Conservation (phyloP, 148 eudicot species). For the Persicaria tinctoria region DNA sequence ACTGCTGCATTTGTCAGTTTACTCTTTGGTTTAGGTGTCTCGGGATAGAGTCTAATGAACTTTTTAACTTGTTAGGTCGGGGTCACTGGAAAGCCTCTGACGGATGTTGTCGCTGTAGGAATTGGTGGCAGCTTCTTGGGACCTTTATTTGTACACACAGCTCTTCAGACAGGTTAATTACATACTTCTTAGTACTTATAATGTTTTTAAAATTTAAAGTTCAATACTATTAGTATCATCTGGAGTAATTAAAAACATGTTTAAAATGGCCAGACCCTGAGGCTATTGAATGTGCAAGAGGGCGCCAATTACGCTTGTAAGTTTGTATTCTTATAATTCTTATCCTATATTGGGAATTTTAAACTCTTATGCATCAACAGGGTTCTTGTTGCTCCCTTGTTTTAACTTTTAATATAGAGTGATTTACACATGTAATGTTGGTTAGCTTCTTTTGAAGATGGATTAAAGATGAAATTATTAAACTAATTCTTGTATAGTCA, state of each 20-base stretch:
- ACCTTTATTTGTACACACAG: conserved; percentile 95
- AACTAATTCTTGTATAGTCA: neutral
- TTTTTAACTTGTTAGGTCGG: conserved; percentile 50
- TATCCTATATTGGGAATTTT: conserved; percentile 3
- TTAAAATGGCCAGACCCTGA: conserved; percentile 47
- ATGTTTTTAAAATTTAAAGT: neutral
- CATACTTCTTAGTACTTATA: neutral
- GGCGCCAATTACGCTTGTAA: conserved; percentile 96
- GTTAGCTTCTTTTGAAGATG: neutral
- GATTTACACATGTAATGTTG: neutral
- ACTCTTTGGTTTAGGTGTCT: conserved; percentile 5
- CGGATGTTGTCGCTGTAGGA: conserved; percentile 76
- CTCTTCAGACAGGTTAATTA: conserved; percentile 89
- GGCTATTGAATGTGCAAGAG: conserved; percentile 63
- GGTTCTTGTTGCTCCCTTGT: neutral
- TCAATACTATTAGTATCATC: neutral
- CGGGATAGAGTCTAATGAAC: neutral
- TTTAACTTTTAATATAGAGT: neutral
- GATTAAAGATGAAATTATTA: neutral
- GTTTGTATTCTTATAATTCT: conserved; percentile 19
- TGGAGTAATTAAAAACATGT: neutral
- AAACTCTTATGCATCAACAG: neutral
- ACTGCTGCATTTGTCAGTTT: conserved; percentile 4
- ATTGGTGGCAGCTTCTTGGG: conserved; percentile 99
- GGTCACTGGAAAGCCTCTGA: conserved; percentile 80